Base-by-base conservation (phyloP, 257 asterid genomes). In the Leptodermis oblonga region DNA sequence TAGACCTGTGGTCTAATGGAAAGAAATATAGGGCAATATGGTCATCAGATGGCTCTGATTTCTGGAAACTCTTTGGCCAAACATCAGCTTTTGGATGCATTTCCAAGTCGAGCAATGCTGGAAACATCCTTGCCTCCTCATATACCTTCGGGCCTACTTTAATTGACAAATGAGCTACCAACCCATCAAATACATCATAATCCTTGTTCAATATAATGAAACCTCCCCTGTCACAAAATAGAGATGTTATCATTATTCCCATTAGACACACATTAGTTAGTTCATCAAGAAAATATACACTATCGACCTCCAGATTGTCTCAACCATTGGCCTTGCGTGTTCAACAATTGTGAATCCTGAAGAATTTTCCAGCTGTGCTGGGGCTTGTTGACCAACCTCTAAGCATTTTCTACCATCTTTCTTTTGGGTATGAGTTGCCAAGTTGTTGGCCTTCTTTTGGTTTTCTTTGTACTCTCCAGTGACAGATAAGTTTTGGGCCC, bases 1-100 rank as follows among this genome's bases (percentile, higher is more conserved):
- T 41, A 56, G 46, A 90, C 98, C 96, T 86, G 64, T 17, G 74
- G 54, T 79, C 65, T 5, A 82, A 66, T 23, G 95, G 86, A 61
- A 92, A 86, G 84, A 92, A 88, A 80, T 86, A 92, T 53, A 90
- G 87, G n/a, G 92, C 95, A 52, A 90, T 92, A 71, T 64, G 68
- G 28, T 84, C 88, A 62, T 74, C 83, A 61, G 76, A 62, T 12
- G 97, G 97, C 48, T 67, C 73, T 45, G 78, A 62, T 25, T 8
- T 80, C 74, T 49, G 30, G 69, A 92, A 92, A 66, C 90, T 84
- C 76, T 84, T 84, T 4, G 95, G 98, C 98, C 97, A 88, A 62
- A 88, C 75, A 23, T 69, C 79, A 28, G 77, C 33, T 71, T 73
- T 90, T 1, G 93, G 89, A 71, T 81, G 75, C 88, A 90, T 84